Conservation (phyloP, 163 green algal species). For the Chlorella variabilis region DNA sequence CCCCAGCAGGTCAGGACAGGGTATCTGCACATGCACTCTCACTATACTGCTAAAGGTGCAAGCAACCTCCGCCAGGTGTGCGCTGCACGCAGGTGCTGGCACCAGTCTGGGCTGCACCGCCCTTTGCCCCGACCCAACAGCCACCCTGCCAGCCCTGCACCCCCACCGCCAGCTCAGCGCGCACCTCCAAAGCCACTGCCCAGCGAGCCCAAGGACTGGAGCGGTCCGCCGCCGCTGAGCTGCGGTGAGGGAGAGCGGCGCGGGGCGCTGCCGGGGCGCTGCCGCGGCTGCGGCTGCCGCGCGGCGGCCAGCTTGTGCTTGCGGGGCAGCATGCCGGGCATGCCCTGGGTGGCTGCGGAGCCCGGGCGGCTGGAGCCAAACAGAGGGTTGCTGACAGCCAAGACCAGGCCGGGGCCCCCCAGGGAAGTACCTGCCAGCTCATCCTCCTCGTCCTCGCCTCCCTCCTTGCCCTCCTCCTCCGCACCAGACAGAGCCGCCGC, state of each 20-base stretch:
- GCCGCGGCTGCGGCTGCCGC: neutral
- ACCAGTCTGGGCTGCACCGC: too few relatives aligned
- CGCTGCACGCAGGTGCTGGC: too few relatives aligned
- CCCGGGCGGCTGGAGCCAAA: slow-evolving; percentile 16
- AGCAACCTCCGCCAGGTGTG: too few relatives aligned
- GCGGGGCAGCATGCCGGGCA: slow-evolving; percentile 7
- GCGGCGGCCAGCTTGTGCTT: neutral
- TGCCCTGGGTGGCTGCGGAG: slow-evolving; percentile 2
- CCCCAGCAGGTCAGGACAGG: too few relatives aligned
- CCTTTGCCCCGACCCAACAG: too few relatives aligned
- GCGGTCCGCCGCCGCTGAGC: neutral
- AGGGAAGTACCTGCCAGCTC: neutral
- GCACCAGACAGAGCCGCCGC: neutral
- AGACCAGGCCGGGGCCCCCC: neutral
- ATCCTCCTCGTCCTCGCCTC: neutral
- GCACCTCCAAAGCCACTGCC: slow-evolving; percentile 31
- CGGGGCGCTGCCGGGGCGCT: neutral
- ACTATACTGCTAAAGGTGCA: too few relatives aligned
- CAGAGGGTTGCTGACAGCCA: slow-evolving; percentile 20
- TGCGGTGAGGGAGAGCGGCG: neutral
- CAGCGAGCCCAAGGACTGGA: slow-evolving; percentile 8
- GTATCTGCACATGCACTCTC: too few relatives aligned
- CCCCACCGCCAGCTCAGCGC: too few relatives aligned
- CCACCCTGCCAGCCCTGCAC: too few relatives aligned
- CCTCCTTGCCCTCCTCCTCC: neutral